Percentiles rank a stretch among this genome's conserved stretches.
These are phyloP conservation scores for Wallacemonas collosoma DNA, from an alignment of 208 protist genomes.

Conservation along the genomic window DNA sequence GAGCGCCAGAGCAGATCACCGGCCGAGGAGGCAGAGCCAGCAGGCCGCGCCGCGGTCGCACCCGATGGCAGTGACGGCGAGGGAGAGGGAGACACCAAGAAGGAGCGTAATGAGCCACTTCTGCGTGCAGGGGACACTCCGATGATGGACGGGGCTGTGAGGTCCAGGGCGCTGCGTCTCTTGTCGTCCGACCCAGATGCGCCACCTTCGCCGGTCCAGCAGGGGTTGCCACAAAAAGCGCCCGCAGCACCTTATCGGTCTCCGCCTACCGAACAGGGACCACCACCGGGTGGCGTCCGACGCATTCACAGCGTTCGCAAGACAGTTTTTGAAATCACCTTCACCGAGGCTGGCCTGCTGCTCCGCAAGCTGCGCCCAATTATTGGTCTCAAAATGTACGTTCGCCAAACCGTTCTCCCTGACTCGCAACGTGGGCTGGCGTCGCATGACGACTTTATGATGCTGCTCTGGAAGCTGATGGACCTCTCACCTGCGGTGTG, in stretches of 20 bases:
- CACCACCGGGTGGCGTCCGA: slow-evolving; percentile 17
- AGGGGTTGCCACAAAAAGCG: not conserved
- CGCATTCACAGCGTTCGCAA: slow-evolving; percentile 74
- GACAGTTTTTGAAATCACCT: slow-evolving; percentile 56
- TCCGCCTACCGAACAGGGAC: not conserved
- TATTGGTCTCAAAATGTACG: slow-evolving; percentile 62
- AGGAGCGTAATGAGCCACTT: not conserved
- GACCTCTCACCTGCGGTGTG: slow-evolving; percentile 65
- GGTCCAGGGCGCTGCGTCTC: not conserved
- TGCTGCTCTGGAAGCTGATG: slow-evolving; percentile 87
- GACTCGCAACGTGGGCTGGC: slow-evolving; percentile 64
- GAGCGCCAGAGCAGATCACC: not conserved
- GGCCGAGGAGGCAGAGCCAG: not conserved
- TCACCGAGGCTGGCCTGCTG: slow-evolving; percentile 71
- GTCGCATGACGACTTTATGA: slow-evolving; percentile 76
- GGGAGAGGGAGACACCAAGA: not conserved
- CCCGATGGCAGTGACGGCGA: not conserved
- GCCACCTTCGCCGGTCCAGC: slow-evolving; percentile 3
- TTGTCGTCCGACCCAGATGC: slow-evolving; percentile 4
- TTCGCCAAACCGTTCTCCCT: slow-evolving; percentile 66
- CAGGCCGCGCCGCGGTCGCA: not conserved
- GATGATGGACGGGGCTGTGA: not conserved
- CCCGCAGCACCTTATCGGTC: not conserved
- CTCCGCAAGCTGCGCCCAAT: slow-evolving; percentile 45
- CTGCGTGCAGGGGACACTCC: not conserved